Percentiles rank a stretch among this genome's conserved stretches.
These are phyloP conservation scores for Pythium guiyangense DNA, from an alignment of 352 stramenopile species.

Conservation along the genomic window DNA sequence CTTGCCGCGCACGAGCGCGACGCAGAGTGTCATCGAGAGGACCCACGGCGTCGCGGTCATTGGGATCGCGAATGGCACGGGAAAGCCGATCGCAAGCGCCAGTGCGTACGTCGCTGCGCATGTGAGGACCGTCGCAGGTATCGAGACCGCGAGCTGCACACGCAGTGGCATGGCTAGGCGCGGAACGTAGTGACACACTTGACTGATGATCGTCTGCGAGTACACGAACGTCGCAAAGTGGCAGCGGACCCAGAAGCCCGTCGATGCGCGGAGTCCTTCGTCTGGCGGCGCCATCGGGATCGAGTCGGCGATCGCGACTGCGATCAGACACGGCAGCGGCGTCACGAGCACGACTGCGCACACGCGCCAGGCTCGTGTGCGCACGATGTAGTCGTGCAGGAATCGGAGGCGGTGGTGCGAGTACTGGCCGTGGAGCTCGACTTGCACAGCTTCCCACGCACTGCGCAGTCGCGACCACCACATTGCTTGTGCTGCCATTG, in stretches of 20 bases:
- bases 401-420: slow-evolving; percentile 7
- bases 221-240: slow-evolving; percentile 1
- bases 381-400: not conserved
- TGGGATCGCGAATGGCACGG: slow-evolving; percentile 34
- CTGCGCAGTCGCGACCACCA: not conserved
- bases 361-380: not conserved
- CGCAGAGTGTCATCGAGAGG: not conserved
- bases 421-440: slow-evolving; percentile 37
- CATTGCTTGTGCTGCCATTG: too few relatives aligned
- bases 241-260: slow-evolving; percentile 1
- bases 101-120: slow-evolving; percentile 3
- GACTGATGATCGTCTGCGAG: not conserved
- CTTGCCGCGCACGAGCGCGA: not conserved
- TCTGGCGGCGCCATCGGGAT: slow-evolving; percentile 2
- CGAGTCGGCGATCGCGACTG: slow-evolving; percentile 1
- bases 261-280: not conserved
- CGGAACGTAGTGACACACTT: slow-evolving; percentile 6
- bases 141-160: not conserved
- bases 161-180: slow-evolving; percentile 15
- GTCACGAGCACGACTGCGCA: not conserved
- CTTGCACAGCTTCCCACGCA: slow-evolving; percentile 26
- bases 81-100: slow-evolving; percentile 24
- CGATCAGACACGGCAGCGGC: slow-evolving; percentile 1
- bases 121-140: not conserved
- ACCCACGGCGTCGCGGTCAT: slow-evolving; percentile 9